A percentile compares a stretch with the other conserved stretches of the same genome.
Conservation (phyloP, 306 rosid genomes). For the Quercus berberidifolia region DNA sequence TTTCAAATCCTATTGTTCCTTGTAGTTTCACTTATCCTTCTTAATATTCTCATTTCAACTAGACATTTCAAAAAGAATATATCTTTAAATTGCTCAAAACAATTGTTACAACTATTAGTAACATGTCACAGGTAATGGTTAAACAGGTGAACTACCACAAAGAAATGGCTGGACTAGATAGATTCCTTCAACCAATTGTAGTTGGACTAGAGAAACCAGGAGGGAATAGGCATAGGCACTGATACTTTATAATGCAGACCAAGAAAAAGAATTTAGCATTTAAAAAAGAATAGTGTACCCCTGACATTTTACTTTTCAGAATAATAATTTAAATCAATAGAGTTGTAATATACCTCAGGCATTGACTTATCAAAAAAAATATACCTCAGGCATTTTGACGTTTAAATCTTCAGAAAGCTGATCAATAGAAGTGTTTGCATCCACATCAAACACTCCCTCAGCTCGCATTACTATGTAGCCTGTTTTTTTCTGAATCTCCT, state of each 20-base stretch:
- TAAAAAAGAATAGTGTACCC: constrained; percentile 40
- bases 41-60: no score
- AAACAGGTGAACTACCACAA: not conserved
- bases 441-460: constrained; percentile 89
- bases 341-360: constrained; percentile 64
- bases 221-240: not conserved
- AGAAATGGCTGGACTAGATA: not conserved
- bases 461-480: constrained; percentile 99
- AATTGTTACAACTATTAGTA: not conserved
- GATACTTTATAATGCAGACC: not conserved
- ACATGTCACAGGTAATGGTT: not conserved
- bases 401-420: constrained; percentile 96
- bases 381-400: constrained; percentile 94
- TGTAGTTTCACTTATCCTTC: no score
- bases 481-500: constrained; percentile 98
- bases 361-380: not conserved
- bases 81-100: constrained; percentile 1
- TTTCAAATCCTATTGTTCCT: no score
- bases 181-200: not conserved
- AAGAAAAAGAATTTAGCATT: not conserved
- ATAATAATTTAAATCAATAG: not conserved
- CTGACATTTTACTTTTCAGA: constrained; percentile 61
- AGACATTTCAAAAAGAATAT: not conserved
- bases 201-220: not conserved
- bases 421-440: constrained; percentile 95